Conservation (phyloP, 164 flowering plant species). For the Chimonanthus praecox region DNA sequence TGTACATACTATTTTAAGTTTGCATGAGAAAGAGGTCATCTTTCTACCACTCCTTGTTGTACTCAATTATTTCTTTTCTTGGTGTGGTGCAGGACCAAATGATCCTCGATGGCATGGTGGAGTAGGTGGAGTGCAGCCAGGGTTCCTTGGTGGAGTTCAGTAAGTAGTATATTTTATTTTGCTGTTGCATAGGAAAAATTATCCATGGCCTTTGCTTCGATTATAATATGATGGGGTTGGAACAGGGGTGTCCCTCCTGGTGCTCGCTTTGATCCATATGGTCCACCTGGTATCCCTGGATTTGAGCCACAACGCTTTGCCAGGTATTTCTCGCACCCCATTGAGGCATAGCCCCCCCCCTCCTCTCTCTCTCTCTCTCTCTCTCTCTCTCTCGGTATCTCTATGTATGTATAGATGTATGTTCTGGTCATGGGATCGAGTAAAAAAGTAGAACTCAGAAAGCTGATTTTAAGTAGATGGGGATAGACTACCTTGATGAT, state of each 20-base stretch:
- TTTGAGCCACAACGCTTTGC: slow-evolving; percentile 64
- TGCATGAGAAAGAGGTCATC: neutral
- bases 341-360: too few species aligned
- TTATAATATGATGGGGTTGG: slow-evolving; percentile 7
- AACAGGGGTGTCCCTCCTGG: slow-evolving; percentile 76
- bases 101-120: slow-evolving; percentile 60
- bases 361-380: too few species aligned
- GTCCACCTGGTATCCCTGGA: slow-evolving; percentile 83
- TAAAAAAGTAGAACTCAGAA: too few species aligned
- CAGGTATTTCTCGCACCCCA: slow-evolving; percentile 29
- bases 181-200: neutral
- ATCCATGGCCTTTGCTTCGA: neutral
- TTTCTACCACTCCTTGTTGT: neutral
- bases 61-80: neutral
- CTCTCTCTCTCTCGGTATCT: too few species aligned
- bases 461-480: too few species aligned
- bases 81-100: slow-evolving; percentile 49
- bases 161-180: slow-evolving; percentile 25
- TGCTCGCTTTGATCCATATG: slow-evolving; percentile 83
- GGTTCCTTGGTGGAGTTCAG: slow-evolving; percentile 44
- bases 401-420: too few species aligned
- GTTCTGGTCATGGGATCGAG: too few species aligned
- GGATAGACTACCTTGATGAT: too few species aligned
- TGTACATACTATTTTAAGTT: neutral
- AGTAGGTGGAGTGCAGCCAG: slow-evolving; percentile 21